Evolutionary conservation across 768 basidiomycete genomes (phyloP), one percentile per base, ranked within the genome.

Genomic region (Rhodotorula babjevae): DNA sequence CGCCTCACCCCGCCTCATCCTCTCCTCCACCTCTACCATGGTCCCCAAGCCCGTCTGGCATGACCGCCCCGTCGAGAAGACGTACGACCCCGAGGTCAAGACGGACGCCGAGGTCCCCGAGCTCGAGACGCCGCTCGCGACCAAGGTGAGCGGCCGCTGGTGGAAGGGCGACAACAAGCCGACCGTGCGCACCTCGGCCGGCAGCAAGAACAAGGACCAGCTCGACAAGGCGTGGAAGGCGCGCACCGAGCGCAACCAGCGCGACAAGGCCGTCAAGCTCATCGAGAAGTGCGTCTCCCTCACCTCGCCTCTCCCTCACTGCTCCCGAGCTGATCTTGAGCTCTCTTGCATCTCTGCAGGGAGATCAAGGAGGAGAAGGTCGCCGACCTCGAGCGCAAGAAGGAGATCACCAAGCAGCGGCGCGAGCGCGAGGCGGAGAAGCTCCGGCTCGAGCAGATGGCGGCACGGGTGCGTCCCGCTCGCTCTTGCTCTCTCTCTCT

Each of bases 281-380:
- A 40, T 78, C 40, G 77, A 78, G 57, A 55, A 46, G 77, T 78
- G 36, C 44, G 72, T 53, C 18, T 15, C 19, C 19, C 9, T 36
- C 5, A 2, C 27, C 25, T 29, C 61, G 18, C 27, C 2, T 7
- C 33, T 2, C 3, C 10, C 29, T 57, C 1, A n/a, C 23, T 12
- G 0, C 16, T 31, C 23, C 25, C 47, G 36, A 14, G 3, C 42
- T 36, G 15, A 11, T 40, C n/a, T 25, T 57, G 23, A 2, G n/a
- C n/a, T n/a, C n/a, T n/a, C n/a, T n/a, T 18, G 23, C 25, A 5
- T 14, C 36, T 18, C 29, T 36, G 53, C 59, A 78, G 76, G 49
- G 77, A 77, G 40, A 68, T 78, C 64, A 78, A 78, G 62, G 67
- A 69, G 11, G 77, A 78, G 64, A 73, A 75, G 67, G 50, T 36